A percentile compares a stretch with the other conserved stretches of the same genome.
Conservation (phyloP, 306 rosid genomes). For the Citrullus colocynthis region DNA sequence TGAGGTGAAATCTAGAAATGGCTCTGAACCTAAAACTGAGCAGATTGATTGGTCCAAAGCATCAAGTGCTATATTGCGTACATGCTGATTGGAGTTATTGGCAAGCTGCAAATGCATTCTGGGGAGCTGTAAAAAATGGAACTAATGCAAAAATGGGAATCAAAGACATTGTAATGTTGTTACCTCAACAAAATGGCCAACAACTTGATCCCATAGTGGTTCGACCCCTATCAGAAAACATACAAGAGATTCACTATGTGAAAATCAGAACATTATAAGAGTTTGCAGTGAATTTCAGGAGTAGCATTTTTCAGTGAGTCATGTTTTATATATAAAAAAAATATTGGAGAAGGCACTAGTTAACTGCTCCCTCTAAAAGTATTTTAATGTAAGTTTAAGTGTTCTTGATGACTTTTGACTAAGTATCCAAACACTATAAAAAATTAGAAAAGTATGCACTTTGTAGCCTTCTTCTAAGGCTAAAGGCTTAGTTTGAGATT, state of each 20-base stretch:
- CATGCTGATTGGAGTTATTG: constrained; percentile 63
- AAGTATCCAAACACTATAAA: neutral
- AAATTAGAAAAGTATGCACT: neutral
- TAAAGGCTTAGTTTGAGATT: no score
- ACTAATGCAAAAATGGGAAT: constrained; percentile 13
- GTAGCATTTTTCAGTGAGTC: neutral
- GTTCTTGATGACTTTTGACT: neutral
- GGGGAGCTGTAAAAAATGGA: constrained; percentile 14
- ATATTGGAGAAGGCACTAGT: neutral
- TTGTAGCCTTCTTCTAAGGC: neutral
- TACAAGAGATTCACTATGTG: neutral
- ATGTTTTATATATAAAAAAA: neutral
- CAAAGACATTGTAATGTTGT: constrained; percentile 10
- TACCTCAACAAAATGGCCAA: constrained; percentile 89
- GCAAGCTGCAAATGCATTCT: constrained; percentile 60
- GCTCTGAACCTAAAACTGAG: constrained; percentile 79
- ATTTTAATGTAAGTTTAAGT: neutral
- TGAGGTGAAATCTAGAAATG: constrained; percentile 38
- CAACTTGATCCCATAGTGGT: constrained; percentile 89
- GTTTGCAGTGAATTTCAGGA: neutral
- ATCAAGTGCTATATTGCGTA: constrained; percentile 84
- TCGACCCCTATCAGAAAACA: constrained; percentile 56
- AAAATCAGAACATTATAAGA: neutral
- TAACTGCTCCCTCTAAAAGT: neutral
- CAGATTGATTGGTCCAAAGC: constrained; percentile 87